Evolutionary conservation across 2,329 filamentous ascomycete genomes (phyloP).

Genomic region (Arthrobotrys sphaeroides): DNA sequence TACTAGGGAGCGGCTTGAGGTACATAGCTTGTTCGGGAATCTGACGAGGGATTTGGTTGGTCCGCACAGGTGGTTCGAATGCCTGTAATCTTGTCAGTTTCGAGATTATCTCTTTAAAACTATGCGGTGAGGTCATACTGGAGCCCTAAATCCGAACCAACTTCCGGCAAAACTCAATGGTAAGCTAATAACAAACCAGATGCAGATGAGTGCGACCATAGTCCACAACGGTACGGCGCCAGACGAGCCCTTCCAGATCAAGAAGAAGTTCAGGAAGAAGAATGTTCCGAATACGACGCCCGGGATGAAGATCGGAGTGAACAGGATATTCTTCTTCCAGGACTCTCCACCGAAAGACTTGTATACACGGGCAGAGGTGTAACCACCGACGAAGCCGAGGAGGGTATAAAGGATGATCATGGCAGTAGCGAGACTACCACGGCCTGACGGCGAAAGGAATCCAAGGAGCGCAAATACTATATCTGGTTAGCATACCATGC

Average conservation of each 20-base stretch:
- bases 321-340: constrained; percentile 92
- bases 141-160: constrained; percentile 87
- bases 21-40: constrained; percentile 87
- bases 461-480: constrained; percentile 84
- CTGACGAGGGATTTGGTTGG: constrained; percentile 97
- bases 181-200: constrained; percentile 97
- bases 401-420: constrained; percentile 93
- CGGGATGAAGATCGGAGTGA: constrained; percentile 87
- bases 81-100: constrained; percentile 60
- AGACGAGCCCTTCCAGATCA: constrained; percentile 91
- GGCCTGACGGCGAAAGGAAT: constrained; percentile 94
- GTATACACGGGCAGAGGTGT: constrained; percentile 88
- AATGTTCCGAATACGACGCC: constrained; percentile 85
- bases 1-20: constrained; percentile 84
- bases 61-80: constrained; percentile 83
- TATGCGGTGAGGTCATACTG: constrained; percentile 59
- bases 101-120: background rate
- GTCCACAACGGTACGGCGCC: constrained; percentile 96
- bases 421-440: constrained; percentile 90
- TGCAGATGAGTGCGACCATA: constrained; percentile 90
- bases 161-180: constrained; percentile 89
- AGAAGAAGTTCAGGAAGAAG: constrained; percentile 94
- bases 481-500: constrained; percentile 48
- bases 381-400: constrained; percentile 91
- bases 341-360: constrained; percentile 90